Conservation (phyloP, 1,139 yeast genomes). For the Taphrina confusa region DNA sequence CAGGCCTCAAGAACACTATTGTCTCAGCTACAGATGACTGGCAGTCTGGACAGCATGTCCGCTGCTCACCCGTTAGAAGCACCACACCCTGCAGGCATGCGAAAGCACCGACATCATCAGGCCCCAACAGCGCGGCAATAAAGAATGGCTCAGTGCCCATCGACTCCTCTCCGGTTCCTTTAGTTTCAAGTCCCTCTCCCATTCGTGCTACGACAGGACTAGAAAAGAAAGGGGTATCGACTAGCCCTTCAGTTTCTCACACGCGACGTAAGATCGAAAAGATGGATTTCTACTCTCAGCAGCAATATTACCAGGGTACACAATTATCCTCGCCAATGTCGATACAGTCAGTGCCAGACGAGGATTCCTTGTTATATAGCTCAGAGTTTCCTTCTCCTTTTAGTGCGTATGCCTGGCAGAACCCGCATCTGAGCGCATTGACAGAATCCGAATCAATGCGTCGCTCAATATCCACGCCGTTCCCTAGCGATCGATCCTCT, state of each 20-base stretch:
- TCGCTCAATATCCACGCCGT: slow-evolving; percentile 3
- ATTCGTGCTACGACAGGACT: no score
- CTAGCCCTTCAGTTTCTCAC: not conserved
- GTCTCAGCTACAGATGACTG: slow-evolving; percentile 1
- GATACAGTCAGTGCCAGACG: slow-evolving; percentile 5
- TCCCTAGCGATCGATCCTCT: not conserved
- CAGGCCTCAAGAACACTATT: not conserved
- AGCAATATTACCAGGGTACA: slow-evolving; percentile 14
- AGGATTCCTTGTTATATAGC: not conserved
- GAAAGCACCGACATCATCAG: slow-evolving; percentile 5
- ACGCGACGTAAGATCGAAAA: not conserved
- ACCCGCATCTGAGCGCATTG: not conserved
- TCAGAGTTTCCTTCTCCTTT: slow-evolving; percentile 10
- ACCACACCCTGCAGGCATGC: not conserved
- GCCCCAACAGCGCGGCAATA: not conserved
- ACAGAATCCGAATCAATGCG: slow-evolving; percentile 12
- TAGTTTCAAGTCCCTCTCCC: not conserved
- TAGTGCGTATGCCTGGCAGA: slow-evolving; percentile 2
- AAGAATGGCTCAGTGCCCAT: not conserved
- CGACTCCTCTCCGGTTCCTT: not conserved
- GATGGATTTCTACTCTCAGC: slow-evolving; percentile 17
- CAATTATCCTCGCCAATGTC: slow-evolving; percentile 20
- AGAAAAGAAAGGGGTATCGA: no score
- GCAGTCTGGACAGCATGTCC: not conserved
- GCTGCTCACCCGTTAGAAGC: not conserved